These are phyloP conservation scores for Trichocladium uniseriatum DNA, from an alignment of 495 filamentous ascomycete genomes.

Conservation along the genomic window DNA sequence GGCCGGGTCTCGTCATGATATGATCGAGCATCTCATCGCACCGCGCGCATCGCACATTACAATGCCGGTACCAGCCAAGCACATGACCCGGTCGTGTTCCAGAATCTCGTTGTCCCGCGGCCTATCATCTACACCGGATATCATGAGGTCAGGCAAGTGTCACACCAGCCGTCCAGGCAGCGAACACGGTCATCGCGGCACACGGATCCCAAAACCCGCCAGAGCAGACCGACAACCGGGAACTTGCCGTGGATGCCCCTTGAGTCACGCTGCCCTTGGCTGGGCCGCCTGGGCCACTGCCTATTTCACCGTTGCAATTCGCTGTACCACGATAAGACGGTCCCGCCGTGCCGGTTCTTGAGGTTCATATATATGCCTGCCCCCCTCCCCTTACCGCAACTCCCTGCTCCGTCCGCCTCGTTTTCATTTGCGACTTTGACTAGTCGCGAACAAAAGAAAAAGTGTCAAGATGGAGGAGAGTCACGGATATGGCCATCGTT, in stretches of 20 bases:
- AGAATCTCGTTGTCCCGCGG: neutral
- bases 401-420: neutral
- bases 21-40: too few species aligned
- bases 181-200: neutral
- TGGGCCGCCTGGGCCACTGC: conserved; percentile 8
- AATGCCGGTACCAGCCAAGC: neutral
- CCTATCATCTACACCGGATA: neutral
- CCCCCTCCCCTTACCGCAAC: conserved; percentile 3
- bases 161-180: conserved; percentile 16
- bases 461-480: neutral
- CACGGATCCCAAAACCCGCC: neutral
- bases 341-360: conserved; percentile 1
- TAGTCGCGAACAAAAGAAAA: neutral
- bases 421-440: neutral
- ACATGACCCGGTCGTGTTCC: neutral
- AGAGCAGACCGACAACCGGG: neutral
- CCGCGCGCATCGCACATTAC: neutral
- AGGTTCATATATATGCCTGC: conserved; percentile 1
- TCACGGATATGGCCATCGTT: conserved; percentile 1
- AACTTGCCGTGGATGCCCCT: neutral
- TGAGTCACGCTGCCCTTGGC: conserved; percentile 2
- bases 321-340: conserved; percentile 18
- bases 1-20: neutral
- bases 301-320: neutral
- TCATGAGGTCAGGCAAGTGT: conserved; percentile 14